Conservation (phyloP, 345 rosid species). For the Pugionium dolabratum region DNA sequence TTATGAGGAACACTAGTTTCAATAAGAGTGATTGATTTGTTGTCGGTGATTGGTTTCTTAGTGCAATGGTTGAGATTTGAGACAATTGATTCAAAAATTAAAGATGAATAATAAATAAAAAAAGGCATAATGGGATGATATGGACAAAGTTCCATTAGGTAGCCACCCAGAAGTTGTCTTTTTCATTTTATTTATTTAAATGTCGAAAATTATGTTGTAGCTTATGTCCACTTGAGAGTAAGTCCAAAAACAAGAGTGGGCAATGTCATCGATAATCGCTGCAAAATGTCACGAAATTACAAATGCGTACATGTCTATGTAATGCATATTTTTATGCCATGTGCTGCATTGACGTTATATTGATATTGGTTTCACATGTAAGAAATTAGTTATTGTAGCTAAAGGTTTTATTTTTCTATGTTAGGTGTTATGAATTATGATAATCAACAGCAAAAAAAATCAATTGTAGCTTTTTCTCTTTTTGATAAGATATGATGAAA, state of each 20-base stretch:
- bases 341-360: conserved; percentile 30
- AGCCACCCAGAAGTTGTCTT: conserved; percentile 44
- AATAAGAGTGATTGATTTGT: conserved; percentile 21
- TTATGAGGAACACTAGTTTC: not conserved
- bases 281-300: conserved; percentile 30
- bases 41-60: conserved; percentile 39
- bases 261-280: conserved; percentile 37
- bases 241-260: conserved; percentile 34
- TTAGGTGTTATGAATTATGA: too few relatives aligned
- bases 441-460: too few relatives aligned
- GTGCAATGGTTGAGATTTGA: conserved; percentile 23
- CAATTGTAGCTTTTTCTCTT: too few relatives aligned
- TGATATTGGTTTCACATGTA: conserved; percentile 24
- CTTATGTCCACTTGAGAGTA: conserved; percentile 37
- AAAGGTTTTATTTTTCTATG: too few relatives aligned
- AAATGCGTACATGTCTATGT: conserved; percentile 11
- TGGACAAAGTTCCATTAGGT: conserved; percentile 41
- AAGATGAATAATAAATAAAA: not conserved
- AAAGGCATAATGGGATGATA: conserved; percentile 18
- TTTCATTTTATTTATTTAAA: conserved; percentile 19
- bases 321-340: not conserved
- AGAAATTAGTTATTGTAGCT: not conserved
- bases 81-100: conserved; percentile 7
- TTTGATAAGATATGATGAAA: too few relatives aligned
- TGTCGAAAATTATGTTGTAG: conserved; percentile 1